Base-by-base conservation (phyloP, 176 grass and related monocot genomes). In the Otatea glauca region DNA sequence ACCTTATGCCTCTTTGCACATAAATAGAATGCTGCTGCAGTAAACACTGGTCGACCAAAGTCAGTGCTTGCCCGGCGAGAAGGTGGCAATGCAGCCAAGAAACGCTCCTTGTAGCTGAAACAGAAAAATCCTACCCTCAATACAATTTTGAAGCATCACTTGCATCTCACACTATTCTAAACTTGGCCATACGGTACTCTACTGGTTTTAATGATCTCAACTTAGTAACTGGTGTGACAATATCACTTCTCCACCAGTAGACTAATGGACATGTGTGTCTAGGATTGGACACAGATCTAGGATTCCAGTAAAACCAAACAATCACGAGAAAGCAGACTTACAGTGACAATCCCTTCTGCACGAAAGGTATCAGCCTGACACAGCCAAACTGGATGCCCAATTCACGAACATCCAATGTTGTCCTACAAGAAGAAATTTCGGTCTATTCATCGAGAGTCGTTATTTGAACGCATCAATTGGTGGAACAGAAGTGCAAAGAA, bases 1-100 rank as follows among this genome's bases (percentile, higher is more conserved):
- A 98, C 96, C 96, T 98, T 98, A 65, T 98, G 91, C 80, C 91
- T 93, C 90, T 92, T 98, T 0, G 95, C 91, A 58, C 95, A 98
- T 85, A 98, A 88, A 88, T 98, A 98, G 84, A 96, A 99, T 44
- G 93, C 88, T 69, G 89, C 93, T 44, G 91, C 91, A 45, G 88
- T 99, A 77, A 96, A 99, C 38, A 99, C 96, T 13, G 96, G 88
- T 3, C 96, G 81, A 16, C 88, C 86, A 67, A 99, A 94, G 69
- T 99, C 90, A 7, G 96, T 99, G 79, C 71, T 95, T 68, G 88
- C 84, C 15, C 96, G 79, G 74, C 93, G 89, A 59, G 93, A 96
- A 79, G 91, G 87, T 11, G 91, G 96, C 44, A 99, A 81, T 21
- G 86, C 93, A 63, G 91, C 91, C 44, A 96, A 74, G 82, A 99